Percentiles rank a stretch among this genome's conserved stretches.
These are phyloP conservation scores for Glarea lozoyensis DNA, from an alignment of 495 filamentous ascomycete species.

Conservation along the genomic window DNA sequence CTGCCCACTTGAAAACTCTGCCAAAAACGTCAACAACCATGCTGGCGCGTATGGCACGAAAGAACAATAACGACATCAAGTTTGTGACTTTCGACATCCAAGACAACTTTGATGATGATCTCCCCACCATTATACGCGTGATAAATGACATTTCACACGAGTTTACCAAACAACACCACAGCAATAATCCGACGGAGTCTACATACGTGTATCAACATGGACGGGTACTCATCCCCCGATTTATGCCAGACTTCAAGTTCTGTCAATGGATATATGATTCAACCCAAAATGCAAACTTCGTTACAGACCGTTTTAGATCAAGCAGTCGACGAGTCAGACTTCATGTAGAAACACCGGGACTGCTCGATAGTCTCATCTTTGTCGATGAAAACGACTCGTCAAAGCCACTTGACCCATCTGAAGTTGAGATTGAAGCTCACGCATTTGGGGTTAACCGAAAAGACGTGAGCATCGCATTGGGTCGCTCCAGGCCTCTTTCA, in stretches of 20 bases:
- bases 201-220: neutral
- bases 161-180: too few species aligned
- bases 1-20: too few species aligned
- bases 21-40: too few species aligned
- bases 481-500: slow-evolving; percentile 2
- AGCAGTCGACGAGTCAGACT: slow-evolving; percentile 17
- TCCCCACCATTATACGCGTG: too few species aligned
- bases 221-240: neutral
- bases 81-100: too few species aligned
- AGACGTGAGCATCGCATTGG: slow-evolving; percentile 29
- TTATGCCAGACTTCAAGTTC: neutral
- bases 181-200: neutral
- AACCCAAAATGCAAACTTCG: neutral
- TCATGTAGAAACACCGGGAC: slow-evolving; percentile 11
- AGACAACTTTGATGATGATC: too few species aligned
- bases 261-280: neutral
- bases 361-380: slow-evolving; percentile 13
- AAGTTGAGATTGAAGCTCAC: slow-evolving; percentile 29
- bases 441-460: slow-evolving; percentile 33
- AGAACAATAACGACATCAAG: too few species aligned
- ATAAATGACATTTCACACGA: too few species aligned
- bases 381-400: slow-evolving; percentile 7
- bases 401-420: slow-evolving; percentile 24
- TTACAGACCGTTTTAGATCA: neutral
- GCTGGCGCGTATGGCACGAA: too few species aligned